Evolutionary conservation across 176 grass and related monocot genomes (phyloP).

Genomic region (barley (Hordeum vulgare)): DNA sequence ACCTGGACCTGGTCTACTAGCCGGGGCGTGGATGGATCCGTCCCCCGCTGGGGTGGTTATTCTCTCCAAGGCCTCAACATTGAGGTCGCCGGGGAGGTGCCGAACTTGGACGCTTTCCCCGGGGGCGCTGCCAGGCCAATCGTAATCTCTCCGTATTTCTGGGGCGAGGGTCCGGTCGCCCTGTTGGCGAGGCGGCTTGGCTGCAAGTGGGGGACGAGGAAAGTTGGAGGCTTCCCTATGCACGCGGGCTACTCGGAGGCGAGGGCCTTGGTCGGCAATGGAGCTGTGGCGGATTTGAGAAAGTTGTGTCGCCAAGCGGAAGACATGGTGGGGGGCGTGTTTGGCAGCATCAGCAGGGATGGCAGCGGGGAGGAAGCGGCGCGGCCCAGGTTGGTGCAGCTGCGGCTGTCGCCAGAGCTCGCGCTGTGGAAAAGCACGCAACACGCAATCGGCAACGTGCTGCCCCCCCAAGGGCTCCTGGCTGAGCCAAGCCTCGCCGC

Average conservation of each 20-base stretch:
- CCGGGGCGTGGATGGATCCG: background rate
- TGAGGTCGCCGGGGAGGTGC: background rate
- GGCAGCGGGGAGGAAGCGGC: no score
- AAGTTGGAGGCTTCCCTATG: background rate
- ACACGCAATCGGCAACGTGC: no score
- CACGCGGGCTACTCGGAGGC: no score
- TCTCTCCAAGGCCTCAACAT: background rate
- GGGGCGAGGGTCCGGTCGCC: background rate
- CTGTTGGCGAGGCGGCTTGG: background rate
- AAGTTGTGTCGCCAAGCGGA: background rate
- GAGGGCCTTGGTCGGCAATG: no score
- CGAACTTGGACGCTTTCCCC: background rate
- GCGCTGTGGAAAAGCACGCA: no score
- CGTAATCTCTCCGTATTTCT: background rate
- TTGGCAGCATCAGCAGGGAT: background rate
- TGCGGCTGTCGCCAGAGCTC: no score
- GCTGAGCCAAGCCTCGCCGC: no score
- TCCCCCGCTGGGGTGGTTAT: background rate
- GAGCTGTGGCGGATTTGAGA: no score
- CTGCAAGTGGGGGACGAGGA: background rate
- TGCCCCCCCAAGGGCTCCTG: no score
- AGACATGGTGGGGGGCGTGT: background rate
- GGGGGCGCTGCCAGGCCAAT: background rate
- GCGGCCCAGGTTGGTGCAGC: no score
- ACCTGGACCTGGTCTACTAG: background rate